Conservation (phyloP, 2,329 filamentous ascomycete genomes). For the Madurella fahalii region DNA sequence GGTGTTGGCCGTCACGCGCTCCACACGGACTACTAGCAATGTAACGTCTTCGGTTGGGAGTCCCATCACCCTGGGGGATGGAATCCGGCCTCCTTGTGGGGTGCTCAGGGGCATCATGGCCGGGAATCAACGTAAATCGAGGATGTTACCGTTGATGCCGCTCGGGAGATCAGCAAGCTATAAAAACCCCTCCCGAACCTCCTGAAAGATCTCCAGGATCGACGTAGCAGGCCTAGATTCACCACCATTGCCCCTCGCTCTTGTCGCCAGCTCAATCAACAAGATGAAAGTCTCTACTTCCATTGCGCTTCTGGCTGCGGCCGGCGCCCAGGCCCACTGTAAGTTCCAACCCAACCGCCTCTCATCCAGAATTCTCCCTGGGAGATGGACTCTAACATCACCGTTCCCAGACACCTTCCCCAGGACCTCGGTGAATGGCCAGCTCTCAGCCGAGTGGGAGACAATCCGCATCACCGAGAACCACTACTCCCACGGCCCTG, state of each 20-base stretch:
- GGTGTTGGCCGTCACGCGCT: not conserved
- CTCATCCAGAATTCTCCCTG: not conserved
- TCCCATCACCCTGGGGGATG: not conserved
- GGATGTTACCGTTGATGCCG: no score
- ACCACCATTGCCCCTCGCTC: no score
- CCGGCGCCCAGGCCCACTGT: constrained; percentile 27
- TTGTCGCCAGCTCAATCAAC: not conserved
- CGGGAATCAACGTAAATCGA: not conserved
- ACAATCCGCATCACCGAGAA: constrained; percentile 41
- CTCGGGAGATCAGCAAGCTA: constrained; percentile 9
- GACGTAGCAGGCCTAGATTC: not conserved
- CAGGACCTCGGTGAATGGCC: constrained; percentile 15
- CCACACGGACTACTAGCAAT: not conserved
- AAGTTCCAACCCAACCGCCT: not conserved
- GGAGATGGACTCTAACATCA: not conserved
- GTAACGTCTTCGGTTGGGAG: not conserved
- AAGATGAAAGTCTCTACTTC: constrained; percentile 26
- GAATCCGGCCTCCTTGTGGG: not conserved
- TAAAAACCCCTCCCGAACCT: not conserved
- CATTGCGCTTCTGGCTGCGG: constrained; percentile 20
- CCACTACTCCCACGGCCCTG: constrained; percentile 40
- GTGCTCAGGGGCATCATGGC: not conserved
- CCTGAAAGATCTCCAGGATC: not conserved
- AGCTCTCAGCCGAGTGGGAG: constrained; percentile 30
- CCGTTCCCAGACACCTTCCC: constrained; percentile 25